Evolutionary conservation across 345 rosid species (phyloP), one percentile per base, ranked within the genome.

Genomic region (Firmiana major): DNA sequence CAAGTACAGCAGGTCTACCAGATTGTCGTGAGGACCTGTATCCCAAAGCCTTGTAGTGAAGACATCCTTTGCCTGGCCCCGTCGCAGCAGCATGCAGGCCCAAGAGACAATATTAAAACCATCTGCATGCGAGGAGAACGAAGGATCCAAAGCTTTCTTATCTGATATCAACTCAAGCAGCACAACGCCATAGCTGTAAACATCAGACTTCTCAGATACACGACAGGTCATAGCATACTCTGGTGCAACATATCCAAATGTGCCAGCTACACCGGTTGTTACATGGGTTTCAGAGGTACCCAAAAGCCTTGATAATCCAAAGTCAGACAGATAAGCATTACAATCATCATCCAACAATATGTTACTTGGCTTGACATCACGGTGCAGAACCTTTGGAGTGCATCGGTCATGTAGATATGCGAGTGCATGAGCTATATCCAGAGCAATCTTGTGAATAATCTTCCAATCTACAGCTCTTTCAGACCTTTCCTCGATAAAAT

Each of bases 41-140:
- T 90, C 90, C 92, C 92, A 88, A 5, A 90, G 60, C 13, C 92
- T 88, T 9, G 75, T 63, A 15, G 87, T 85, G 80, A 90, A 88
- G 48, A 88, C 85, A 67, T 88, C 92, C 13, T 76, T 73, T 7
- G 86, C 86, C 22, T 79, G 79, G 36, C 86, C 86, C 15, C 79
- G 82, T 57, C 77, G 73, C 17, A 85, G 74, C 12, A 83, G 75
- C 87, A 85, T 85, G 49, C 82, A 78, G 4, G 78, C 84, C 87
- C 87, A 82, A 11, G 81, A 74, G 13, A 82, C 87, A 26, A 85
- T 85, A 60, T 85, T 80, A 75, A 85, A 85, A 34, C 87, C 87
- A 67, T 82, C 73, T 60, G 81, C 87, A 6, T 60, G 63, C 0
- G 79, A 46, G 8, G 87, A 84, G 63, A 84, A 84, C n/a, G 84